Base-by-base conservation (phyloP, 2,329 filamentous ascomycete species). In the Neonectria coccinea region DNA sequence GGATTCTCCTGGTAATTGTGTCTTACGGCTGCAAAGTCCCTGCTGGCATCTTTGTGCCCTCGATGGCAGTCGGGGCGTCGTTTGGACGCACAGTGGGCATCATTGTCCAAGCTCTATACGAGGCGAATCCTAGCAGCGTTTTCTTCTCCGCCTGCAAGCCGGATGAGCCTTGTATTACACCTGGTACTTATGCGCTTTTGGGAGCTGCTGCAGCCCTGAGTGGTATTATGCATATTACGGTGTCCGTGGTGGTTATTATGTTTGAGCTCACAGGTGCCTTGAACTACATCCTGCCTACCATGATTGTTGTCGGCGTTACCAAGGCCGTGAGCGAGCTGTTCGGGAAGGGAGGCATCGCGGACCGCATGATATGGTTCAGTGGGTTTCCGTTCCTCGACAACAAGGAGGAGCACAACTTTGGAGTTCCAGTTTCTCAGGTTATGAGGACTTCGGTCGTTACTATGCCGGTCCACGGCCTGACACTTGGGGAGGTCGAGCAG, bases 231-330 rank as follows among this genome's bases (percentile, higher is more conserved):
- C 96, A 98, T 79, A 92, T 99, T 67, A 97, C 95, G 0, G 90
- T 99, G 16, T 97, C 94, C 0, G 94, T 99, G 10, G 95, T 97
- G 2, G 96, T 99, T 74, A 99, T 99, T 79, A 98, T 99, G 96
- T 98, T 98, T 75, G 96, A 99, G 79, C 86, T 99, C 53, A 99
- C 96, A 0, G 96, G 96, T n/a, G 96, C 96, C 7, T 82, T 98
- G 65, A 97, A 94, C 2, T 99, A 99, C 76, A 98, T 99, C 69
- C 83, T 99, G 29, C 96, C 96, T 0, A 98, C 95, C 14, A 99
- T 99, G 96, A 97, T 99, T 72, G 96, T 98, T 1, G 96, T 98
- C 2, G 96, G 96, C 53, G 92, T 97, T 33, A 98, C 95, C 42
- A 99, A 99, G 82, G 92, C 92, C 14, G 92, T 99, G 51, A 90